Conservation (phyloP, 345 rosid species). For the Eucalyptus regnans region DNA sequence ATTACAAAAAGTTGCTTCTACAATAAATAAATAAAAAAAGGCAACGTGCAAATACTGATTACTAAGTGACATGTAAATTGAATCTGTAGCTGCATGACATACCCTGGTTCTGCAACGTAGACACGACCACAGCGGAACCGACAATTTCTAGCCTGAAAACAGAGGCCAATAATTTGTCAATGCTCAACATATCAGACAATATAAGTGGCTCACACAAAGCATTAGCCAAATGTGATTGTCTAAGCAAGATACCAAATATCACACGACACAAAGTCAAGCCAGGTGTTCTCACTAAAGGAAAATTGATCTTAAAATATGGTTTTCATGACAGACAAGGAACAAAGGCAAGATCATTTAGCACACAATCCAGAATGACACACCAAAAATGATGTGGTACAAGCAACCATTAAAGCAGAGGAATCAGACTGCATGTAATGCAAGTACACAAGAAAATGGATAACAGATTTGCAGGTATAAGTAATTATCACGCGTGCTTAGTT, state of each 20-base stretch:
- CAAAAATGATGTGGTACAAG: neutral
- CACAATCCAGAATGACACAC: neutral
- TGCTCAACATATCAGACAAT: neutral
- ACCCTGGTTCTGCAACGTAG: constrained; percentile 94
- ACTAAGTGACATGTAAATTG: neutral
- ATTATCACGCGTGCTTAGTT: neutral
- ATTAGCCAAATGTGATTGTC: neutral
- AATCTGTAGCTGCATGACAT: constrained; percentile 1
- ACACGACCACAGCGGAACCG: constrained; percentile 83
- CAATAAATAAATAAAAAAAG: neutral
- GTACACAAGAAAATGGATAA: neutral
- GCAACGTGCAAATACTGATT: neutral
- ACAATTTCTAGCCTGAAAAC: constrained; percentile 82
- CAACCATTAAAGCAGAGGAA: neutral
- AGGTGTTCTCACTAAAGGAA: neutral
- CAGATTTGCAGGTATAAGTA: neutral
- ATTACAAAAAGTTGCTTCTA: neutral
- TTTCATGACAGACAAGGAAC: neutral
- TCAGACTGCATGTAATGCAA: neutral
- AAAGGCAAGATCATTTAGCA: neutral
- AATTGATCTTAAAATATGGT: neutral
- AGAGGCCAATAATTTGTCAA: neutral
- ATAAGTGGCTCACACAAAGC: neutral
- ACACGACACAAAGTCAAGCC: neutral
- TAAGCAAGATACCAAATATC: neutral